A percentile compares a stretch with the other conserved stretches of the same genome.
Conservation (phyloP, 768 basidiomycete species). For the Pholiota microspora region DNA sequence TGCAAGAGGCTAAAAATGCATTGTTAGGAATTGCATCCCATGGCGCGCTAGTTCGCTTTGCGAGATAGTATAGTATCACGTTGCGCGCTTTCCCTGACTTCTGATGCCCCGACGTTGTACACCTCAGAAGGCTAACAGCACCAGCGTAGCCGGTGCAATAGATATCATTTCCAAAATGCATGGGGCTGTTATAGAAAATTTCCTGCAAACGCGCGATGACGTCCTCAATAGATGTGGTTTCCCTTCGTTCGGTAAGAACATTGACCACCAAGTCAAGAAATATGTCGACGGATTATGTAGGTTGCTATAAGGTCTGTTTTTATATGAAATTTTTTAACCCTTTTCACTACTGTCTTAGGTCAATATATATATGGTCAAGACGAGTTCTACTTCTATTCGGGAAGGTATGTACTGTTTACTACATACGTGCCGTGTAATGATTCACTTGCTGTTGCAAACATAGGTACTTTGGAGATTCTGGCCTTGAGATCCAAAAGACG, state of each 20-base stretch:
- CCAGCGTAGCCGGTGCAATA: slow-evolving; percentile 2
- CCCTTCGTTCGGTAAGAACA: slow-evolving; percentile 8
- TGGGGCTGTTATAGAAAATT: slow-evolving; percentile 1
- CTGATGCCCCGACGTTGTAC: too few species aligned
- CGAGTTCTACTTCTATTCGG: slow-evolving; percentile 3
- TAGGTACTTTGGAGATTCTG: slow-evolving; percentile 3
- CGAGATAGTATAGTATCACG: too few species aligned
- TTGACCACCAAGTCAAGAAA: slow-evolving; percentile 2
- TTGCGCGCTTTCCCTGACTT: too few species aligned
- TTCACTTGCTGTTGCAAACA: background rate
- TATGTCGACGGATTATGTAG: slow-evolving; percentile 4
- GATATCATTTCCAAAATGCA: slow-evolving; percentile 4
- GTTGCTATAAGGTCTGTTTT: background rate
- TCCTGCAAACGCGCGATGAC: background rate
- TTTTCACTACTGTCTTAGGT: background rate
- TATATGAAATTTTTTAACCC: too few species aligned
- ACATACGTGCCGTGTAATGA: background rate
- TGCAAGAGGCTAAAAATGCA: too few species aligned
- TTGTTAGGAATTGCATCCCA: too few species aligned
- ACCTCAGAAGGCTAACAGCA: slow-evolving; percentile 2
- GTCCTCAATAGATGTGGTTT: slow-evolving; percentile 1
- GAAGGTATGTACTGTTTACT: background rate
- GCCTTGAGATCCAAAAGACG: slow-evolving; percentile 5
- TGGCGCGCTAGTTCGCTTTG: too few species aligned
- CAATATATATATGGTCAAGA: slow-evolving; percentile 7